Conservation (phyloP, 1,284 basidiomycete species). For the Lentinus polychrous region DNA sequence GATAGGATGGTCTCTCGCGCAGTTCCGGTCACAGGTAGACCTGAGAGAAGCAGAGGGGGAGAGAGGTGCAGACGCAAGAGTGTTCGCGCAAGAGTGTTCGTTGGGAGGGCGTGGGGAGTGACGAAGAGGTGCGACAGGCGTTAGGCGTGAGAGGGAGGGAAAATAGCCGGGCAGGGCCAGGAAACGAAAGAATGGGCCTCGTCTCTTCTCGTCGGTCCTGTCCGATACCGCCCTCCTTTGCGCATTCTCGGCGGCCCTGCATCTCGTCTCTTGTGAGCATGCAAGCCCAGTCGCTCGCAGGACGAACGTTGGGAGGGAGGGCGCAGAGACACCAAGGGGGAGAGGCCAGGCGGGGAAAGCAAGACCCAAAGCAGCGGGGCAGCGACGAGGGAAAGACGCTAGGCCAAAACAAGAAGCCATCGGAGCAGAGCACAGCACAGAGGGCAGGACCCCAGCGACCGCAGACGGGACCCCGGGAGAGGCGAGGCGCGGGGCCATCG, state of each 20-base stretch:
- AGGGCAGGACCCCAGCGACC: conserved; percentile 10
- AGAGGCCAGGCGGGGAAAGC: not conserved
- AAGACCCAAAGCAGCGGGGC: conserved; percentile 9
- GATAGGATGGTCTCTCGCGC: too few species aligned
- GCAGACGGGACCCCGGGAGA: conserved; percentile 4
- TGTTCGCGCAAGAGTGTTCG: not conserved
- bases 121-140: conserved; percentile 1
- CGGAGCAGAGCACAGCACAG: conserved; percentile 12
- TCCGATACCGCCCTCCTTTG: not conserved
- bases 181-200: too few species aligned
- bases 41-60: conserved; percentile 1
- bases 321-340: not conserved
- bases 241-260: too few species aligned
- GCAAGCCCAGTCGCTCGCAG: too few species aligned
- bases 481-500: too few species aligned
- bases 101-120: conserved; percentile 1
- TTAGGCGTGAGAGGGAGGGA: not conserved
- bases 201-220: not conserved
- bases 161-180: not conserved
- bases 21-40: not conserved
- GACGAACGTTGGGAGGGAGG: too few species aligned
- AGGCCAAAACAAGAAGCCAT: conserved; percentile 11
- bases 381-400: conserved; percentile 10
- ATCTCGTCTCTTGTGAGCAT: too few species aligned
- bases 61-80: not conserved